Evolutionary conservation across 2,329 filamentous ascomycete genomes (phyloP).

Genomic region (Aspergillus awamori): DNA sequence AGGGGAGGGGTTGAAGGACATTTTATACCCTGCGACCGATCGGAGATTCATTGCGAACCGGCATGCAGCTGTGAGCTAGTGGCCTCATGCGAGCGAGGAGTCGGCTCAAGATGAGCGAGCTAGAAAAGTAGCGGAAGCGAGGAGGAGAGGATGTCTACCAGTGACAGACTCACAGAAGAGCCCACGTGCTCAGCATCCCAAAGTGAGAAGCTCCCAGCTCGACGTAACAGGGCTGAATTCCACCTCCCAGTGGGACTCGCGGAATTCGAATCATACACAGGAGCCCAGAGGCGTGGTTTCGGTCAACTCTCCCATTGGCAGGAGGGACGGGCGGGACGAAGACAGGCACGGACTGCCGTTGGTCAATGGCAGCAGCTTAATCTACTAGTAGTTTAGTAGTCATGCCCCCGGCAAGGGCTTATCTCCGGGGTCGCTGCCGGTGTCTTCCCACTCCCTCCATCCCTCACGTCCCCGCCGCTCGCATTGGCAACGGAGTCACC

Average conservation of each 20-base stretch:
- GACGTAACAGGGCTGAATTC: background rate
- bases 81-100: background rate
- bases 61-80: background rate
- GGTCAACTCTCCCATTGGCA: background rate
- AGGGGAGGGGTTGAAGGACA: background rate
- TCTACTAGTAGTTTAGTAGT: background rate
- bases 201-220: background rate
- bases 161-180: background rate
- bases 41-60: background rate
- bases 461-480: background rate
- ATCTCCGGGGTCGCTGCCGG: background rate
- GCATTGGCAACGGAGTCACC: background rate
- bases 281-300: background rate
- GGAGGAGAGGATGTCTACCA: background rate
- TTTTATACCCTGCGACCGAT: conserved; percentile 2
- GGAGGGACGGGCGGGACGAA: too few species aligned
- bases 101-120: background rate
- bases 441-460: background rate
- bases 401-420: background rate
- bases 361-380: background rate
- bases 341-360: background rate
- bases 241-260: background rate
- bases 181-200: conserved; percentile 7
- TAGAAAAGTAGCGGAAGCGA: background rate
- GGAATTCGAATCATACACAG: conserved; percentile 1